These are phyloP conservation scores for Epicoccum nigrum DNA, from an alignment of 2,329 filamentous ascomycete genomes.

Conservation along the genomic window DNA sequence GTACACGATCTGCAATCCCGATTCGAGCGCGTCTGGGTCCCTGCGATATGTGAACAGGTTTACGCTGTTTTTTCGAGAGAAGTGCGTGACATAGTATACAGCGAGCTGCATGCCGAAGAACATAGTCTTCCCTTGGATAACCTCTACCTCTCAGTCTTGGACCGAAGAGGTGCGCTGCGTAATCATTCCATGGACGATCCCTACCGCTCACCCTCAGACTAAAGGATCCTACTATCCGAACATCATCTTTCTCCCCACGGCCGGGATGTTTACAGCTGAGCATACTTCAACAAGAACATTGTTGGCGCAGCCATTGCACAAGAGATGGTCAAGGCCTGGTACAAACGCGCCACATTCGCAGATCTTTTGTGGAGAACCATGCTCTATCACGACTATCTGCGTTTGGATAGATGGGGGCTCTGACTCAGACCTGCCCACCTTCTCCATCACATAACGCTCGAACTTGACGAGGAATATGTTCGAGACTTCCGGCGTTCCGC, in stretches of 20 bases:
- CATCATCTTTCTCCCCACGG: no score
- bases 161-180: neutral
- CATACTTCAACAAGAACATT: neutral
- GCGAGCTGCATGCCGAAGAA: neutral
- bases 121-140: neutral
- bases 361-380: neutral
- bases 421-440: neutral
- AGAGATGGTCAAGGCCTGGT: neutral
- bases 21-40: neutral
- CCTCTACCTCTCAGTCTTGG: neutral
- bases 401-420: neutral
- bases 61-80: neutral
- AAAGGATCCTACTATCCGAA: neutral
- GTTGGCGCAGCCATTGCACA: neutral
- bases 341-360: neutral
- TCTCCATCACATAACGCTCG: neutral
- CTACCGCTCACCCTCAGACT: neutral
- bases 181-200: neutral
- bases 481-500: no score
- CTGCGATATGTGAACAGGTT: neutral
- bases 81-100: neutral
- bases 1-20: neutral
- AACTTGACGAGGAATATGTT: no score
- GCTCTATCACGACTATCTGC: neutral
- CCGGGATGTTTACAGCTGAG: neutral